Evolutionary conservation across 345 rosid genomes (phyloP), one percentile per base, ranked within the genome.

Genomic region (Abelmoschus esculentus): DNA sequence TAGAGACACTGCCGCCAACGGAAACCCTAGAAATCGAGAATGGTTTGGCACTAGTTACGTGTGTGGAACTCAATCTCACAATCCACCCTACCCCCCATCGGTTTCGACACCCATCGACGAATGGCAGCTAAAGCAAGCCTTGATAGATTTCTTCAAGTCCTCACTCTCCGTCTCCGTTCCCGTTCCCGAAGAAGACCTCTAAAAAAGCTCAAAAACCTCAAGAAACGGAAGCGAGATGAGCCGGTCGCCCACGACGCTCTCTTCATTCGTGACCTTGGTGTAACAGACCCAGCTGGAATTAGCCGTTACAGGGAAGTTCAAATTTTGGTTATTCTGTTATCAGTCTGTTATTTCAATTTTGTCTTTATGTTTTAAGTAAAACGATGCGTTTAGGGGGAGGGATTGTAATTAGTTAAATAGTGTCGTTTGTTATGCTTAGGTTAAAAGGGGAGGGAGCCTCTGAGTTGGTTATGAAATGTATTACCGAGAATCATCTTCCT

Each of bases 181-280:
- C 42, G 78, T 93, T 17, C 75, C 91, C 10, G 92, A 86, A 50
- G 91, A 82, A 61, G 97, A 91, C 70, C 82, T 93, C 38, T 91
- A 79, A 75, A 72, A 8, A 85, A 92, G 47, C 75, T 79, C 80
- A 89, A 74, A 74, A 96, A 93, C 86, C 80, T 91, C 54, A 88
- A 89, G 88, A 91, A 93, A 62, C 91, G 96, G 74, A 86, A 87
- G 78, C 95, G 97, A 22, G 95, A 87, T 7, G 98, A 89, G 38
- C 83, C 97, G 12, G 89, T 93, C 13, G 98, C 95, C 8, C 75
- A 76, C 57, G 98, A 96, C 17, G 57, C 83, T 58, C 79, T 91
- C 65, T 80, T 83, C 63, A 80, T 93, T 22, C 91, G 93, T 40
- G 91, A 93, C 84, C 81, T 93, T 62, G 89, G 88, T n/a, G n/a